Conservation (phyloP, 2,329 filamentous ascomycete genomes). For the Penicillium hesseltinei region DNA sequence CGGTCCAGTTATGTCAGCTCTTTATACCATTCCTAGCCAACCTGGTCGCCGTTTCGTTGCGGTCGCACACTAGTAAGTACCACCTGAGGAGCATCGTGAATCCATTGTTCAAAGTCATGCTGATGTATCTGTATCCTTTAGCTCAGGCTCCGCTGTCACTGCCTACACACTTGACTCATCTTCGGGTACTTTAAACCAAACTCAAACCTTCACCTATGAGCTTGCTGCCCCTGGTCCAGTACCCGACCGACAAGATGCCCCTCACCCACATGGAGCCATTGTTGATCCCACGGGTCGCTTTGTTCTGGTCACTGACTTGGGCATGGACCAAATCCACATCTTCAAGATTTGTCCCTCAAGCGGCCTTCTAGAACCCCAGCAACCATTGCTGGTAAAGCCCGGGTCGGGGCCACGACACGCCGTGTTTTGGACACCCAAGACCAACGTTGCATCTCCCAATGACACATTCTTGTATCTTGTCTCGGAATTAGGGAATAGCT, state of each 20-base stretch:
- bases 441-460: neutral
- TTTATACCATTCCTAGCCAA: constrained; percentile 5
- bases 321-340: constrained; percentile 55
- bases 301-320: constrained; percentile 54
- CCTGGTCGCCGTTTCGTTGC: constrained; percentile 13
- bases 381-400: constrained; percentile 41
- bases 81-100: neutral
- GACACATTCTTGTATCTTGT: constrained; percentile 18
- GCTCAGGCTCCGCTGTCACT: constrained; percentile 14
- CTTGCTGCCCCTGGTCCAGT: constrained; percentile 40
- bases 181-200: constrained; percentile 11
- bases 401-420: constrained; percentile 57
- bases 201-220: constrained; percentile 13
- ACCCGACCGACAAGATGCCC: constrained; percentile 52
- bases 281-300: constrained; percentile 46
- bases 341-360: constrained; percentile 50
- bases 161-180: constrained; percentile 9
- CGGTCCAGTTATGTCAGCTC: constrained; percentile 19
- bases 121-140: neutral
- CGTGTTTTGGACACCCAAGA: constrained; percentile 48
- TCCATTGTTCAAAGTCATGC: neutral
- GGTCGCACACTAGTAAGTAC: constrained; percentile 22
- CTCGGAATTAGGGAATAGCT: constrained; percentile 18
- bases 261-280: constrained; percentile 56
- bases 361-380: constrained; percentile 49